Evolutionary conservation across 345 rosid genomes (phyloP), one percentile per base, ranked within the genome.

Genomic region (Lenwebbia sp.): DNA sequence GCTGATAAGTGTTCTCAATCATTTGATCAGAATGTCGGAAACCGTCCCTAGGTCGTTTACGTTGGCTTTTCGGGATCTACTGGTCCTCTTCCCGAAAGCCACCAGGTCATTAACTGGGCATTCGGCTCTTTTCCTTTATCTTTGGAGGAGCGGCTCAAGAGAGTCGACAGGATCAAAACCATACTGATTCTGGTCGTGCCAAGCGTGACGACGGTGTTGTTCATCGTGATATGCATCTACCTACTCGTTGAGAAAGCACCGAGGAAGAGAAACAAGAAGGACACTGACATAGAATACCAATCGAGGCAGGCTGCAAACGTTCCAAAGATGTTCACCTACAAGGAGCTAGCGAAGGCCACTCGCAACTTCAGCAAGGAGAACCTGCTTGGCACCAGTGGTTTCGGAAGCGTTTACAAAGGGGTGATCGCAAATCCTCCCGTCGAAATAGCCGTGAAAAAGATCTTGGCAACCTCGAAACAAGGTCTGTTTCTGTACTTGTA

Each of bases 391-490:
- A 83, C 83, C 3, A 92, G 94, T 2, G 92, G 90, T 1, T 91
- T 89, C 26, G 92, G 93, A 55, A 90, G 89, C 15, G 93, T 92
- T 54, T 92, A 88, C 85, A 89, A 89, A 53, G 93, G 88, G 28
- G 81, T 87, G 28, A 25, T 90, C 23, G 78, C 84, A 3, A 47
- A 89, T 83, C 91, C 92, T 57, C 87, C 89, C 1, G 41, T 33
- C 3, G 86, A 50, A 26, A 70, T 91, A 15, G 93, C 91, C 2
- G 93, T 91, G 52, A 91, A 92, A 84, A 90, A 62, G 85, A 90
- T 91, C 52, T 91, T 90, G 2, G 91, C 88, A 55, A 89, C 91
- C 76, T 90, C 90, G 13, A 85, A 85, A 85, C 91, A 91, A 85
- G 90, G 92, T 89, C 5, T 65, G 78, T 65, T 17, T 65, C 44